Conservation (phyloP, 129 eudicot species). For the Flaveria sonorensis region DNA sequence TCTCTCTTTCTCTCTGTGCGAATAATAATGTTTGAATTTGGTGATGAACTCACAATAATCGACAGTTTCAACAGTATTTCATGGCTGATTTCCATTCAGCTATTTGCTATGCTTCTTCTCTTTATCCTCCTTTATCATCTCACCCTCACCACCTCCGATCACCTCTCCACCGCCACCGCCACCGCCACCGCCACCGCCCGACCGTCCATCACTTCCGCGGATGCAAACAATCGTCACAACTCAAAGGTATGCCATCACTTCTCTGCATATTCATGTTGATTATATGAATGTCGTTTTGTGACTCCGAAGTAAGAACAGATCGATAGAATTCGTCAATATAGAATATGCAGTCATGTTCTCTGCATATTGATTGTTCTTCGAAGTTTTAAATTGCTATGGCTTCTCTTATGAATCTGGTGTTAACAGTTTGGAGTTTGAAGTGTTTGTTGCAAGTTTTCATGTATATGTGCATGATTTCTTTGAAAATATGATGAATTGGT, state of each 20-base stretch:
- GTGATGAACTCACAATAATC: slow-evolving; percentile 58
- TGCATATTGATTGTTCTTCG: background rate
- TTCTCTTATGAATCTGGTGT: background rate
- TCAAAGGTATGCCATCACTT: slow-evolving; percentile 30
- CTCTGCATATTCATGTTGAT: slow-evolving; percentile 2
- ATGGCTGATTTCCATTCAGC: slow-evolving; percentile 88
- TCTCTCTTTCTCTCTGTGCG: background rate
- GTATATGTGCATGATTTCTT: too few relatives aligned
- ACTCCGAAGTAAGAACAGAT: background rate
- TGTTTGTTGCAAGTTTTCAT: background rate
- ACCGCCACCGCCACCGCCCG: slow-evolving; percentile 28
- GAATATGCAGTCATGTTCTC: too few relatives aligned
- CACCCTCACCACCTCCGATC: slow-evolving; percentile 35
- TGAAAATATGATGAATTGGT: too few relatives aligned
- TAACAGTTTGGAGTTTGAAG: slow-evolving; percentile 4
- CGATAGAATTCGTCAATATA: background rate
- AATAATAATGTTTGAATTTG: slow-evolving; percentile 60
- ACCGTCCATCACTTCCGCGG: background rate
- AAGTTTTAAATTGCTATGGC: background rate
- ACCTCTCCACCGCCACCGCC: slow-evolving; percentile 34
- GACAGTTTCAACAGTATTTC: slow-evolving; percentile 56
- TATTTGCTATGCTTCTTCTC: slow-evolving; percentile 59
- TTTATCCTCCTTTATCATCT: slow-evolving; percentile 52
- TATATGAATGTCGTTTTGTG: background rate
- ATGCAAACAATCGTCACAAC: slow-evolving; percentile 8